Percentiles rank a stretch among this genome's conserved stretches.
phyloP scores from a whole-genome alignment of 768 basidiomycete species.

The Phanerodontia chrysosporium region DNA sequence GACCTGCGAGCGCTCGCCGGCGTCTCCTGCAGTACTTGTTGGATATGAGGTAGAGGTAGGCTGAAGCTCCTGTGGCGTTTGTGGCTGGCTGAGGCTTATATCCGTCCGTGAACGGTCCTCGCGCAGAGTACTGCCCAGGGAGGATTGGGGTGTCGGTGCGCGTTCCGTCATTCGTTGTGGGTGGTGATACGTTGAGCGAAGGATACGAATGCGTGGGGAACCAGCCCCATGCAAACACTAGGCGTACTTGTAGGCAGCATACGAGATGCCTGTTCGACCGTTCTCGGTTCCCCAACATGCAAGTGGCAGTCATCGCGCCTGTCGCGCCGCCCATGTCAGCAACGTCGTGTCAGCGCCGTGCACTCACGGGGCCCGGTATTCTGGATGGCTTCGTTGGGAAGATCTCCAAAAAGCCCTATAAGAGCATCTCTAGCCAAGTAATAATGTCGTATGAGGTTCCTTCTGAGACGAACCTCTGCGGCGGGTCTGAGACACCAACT shows the following conservation, averaged over 20 bases:
- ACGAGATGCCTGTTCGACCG: not conserved
- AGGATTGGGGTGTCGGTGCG: not conserved
- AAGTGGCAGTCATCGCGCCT: not conserved
- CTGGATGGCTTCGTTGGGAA: not conserved
- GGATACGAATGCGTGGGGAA: not conserved
- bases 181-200: not conserved
- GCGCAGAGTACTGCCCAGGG: not conserved
- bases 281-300: not conserved
- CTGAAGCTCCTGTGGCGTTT: not conserved
- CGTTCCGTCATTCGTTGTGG: not conserved
- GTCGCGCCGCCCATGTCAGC: not conserved
- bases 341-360: not conserved
- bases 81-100: not conserved
- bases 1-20: not conserved
- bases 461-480: no score
- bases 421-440: no score
- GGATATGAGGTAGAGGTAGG: not conserved
- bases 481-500: no score
- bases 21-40: not conserved
- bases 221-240: not conserved
- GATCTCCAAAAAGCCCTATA: not conserved
- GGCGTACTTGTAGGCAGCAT: not conserved
- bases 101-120: not conserved
- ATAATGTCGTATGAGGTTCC: no score
- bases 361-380: not conserved